These are phyloP conservation scores for Mycena crocata DNA, from an alignment of 768 basidiomycete species.

Conservation along the genomic window DNA sequence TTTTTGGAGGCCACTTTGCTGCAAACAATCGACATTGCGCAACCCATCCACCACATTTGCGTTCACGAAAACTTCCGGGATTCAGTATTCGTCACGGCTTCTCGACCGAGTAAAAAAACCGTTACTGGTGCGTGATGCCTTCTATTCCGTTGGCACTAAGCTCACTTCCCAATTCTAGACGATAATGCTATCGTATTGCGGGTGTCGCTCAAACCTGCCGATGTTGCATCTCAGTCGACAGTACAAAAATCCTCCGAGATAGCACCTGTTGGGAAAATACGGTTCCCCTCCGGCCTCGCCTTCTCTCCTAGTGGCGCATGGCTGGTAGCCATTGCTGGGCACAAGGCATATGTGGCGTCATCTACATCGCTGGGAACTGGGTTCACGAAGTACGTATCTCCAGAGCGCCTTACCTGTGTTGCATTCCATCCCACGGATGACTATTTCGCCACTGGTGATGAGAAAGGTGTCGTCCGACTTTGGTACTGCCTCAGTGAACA, in stretches of 20 bases:
- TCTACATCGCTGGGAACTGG: conserved; percentile 68
- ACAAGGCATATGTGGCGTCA: conserved; percentile 81
- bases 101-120: conserved; percentile 61
- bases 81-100: conserved; percentile 75
- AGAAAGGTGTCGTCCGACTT: conserved; percentile 83
- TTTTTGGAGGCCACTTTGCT: conserved; percentile 87
- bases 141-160: conserved; percentile 10
- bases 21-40: conserved; percentile 75
- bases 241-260: conserved; percentile 63
- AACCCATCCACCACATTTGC: conserved; percentile 78
- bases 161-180: conserved; percentile 47
- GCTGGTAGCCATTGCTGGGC: conserved; percentile 80
- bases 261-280: conserved; percentile 73
- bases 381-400: conserved; percentile 86
- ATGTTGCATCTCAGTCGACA: conserved; percentile 51
- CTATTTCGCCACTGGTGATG: conserved; percentile 96
- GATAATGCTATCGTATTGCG: conserved; percentile 71
- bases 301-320: conserved; percentile 83
- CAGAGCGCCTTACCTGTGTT: conserved; percentile 84
- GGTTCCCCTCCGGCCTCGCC: conserved; percentile 69
- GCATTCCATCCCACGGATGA: conserved; percentile 91
- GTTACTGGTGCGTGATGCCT: conserved; percentile 42
- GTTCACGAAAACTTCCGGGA: conserved; percentile 78
- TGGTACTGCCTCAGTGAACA: conserved; percentile 92
- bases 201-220: conserved; percentile 67